Base-by-base conservation (phyloP, 1,284 basidiomycete genomes). In the Peniophora sp. region DNA sequence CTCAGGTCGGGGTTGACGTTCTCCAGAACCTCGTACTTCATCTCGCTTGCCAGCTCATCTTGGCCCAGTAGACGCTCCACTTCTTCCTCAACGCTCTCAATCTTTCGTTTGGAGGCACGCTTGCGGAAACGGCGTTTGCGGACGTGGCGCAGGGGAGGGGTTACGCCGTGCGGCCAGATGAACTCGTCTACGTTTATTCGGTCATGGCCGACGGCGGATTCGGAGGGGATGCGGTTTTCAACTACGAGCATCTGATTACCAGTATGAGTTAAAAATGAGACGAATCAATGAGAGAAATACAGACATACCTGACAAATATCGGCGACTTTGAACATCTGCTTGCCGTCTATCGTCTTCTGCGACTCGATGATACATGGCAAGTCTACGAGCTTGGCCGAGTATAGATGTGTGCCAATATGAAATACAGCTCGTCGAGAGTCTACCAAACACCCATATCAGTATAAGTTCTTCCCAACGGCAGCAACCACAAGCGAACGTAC, bases 321-420 rank as follows among this genome's bases (percentile, higher is more conserved):
- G 27, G 94, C 94, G 1, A 97, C 89, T 69, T 99, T 99, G 76
- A 99, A 97, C 79, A 98, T 88, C 62, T 95, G 90, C 64, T 94
- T 92, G 65, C 88, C 92, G 69, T 99, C 96, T 48, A 97, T 70
- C 1, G 95, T 97, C 75, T 98, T 99, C 69, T 99, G 95, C 20
- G 92, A 83, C 66, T 99, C 97, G 55, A 97, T 80, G 51, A 99
- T 84, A 65, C 89, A 90, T 1, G 97, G 97, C 50, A 99, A 71
- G 67, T 99, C 97, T 51, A 99, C 97, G 9, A 99, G 80, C 68
- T 98, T 98, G 20, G 97, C 83, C 18, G 89, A 80, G 63, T 95
- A 97, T 1, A 83, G 76, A 49, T 77, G 83, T 55, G 85, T 83
- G 18, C 88, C 89, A 24, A 96, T 79, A 64, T 95, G 91, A 64